Percentiles rank a stretch among this genome's conserved stretches.
phyloP scores from a whole-genome alignment of 352 stramenopile genomes.

The Pythium aquatile region DNA sequence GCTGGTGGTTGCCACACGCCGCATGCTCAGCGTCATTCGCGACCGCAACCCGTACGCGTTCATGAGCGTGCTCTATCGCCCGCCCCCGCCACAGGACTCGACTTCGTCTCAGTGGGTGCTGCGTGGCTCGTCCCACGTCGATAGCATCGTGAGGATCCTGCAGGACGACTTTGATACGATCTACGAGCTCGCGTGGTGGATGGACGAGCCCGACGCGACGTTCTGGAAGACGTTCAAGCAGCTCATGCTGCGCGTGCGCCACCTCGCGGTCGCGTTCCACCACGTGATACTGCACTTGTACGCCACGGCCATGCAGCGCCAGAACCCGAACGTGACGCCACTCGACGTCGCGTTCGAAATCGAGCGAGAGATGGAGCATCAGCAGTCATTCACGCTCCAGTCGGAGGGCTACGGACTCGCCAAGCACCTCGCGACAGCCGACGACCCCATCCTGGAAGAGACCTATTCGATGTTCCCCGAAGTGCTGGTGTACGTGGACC shows the following conservation, averaged over 20 bases:
- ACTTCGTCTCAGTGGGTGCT: slow-evolving; percentile 3
- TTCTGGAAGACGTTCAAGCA: slow-evolving; percentile 24
- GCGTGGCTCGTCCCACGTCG: background rate
- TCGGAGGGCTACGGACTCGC: slow-evolving; percentile 19
- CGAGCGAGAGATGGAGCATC: background rate
- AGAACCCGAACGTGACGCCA: slow-evolving; percentile 6
- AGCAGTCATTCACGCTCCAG: slow-evolving; percentile 7
- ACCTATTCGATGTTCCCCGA: slow-evolving; percentile 45
- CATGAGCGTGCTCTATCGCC: slow-evolving; percentile 24
- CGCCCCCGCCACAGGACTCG: slow-evolving; percentile 11
- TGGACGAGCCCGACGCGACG: slow-evolving; percentile 15
- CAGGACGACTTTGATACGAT: slow-evolving; percentile 12
- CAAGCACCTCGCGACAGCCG: slow-evolving; percentile 2
- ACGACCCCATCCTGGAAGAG: slow-evolving; percentile 29
- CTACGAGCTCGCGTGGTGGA: slow-evolving; percentile 17
- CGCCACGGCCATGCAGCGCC: slow-evolving; percentile 23
- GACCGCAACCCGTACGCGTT: slow-evolving; percentile 26
- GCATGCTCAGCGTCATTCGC: slow-evolving; percentile 14
- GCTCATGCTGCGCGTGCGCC: slow-evolving; percentile 17
- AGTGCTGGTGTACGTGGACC: slow-evolving; percentile 40
- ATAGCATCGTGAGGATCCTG: slow-evolving; percentile 14
- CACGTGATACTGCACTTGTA: slow-evolving; percentile 29
- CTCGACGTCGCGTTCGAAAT: slow-evolving; percentile 7
- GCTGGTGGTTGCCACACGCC: slow-evolving; percentile 12
- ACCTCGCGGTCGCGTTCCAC: slow-evolving; percentile 20